Conservation (phyloP, 179 eudicot species). For the Heliamphora pulchella region DNA sequence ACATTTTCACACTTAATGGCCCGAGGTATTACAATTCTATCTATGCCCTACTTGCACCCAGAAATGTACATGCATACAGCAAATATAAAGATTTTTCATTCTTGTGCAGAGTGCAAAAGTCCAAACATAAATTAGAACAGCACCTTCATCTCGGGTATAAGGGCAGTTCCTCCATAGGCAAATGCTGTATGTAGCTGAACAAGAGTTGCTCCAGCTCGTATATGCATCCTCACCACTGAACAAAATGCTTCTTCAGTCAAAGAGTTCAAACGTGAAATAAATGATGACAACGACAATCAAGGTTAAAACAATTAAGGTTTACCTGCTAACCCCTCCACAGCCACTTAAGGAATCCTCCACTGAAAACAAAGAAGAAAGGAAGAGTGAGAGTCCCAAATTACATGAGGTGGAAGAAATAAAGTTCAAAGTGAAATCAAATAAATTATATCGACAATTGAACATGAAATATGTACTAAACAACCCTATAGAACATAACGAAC, state of each 20-base stretch:
- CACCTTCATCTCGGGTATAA: slow-evolving; percentile 96
- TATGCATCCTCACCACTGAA: slow-evolving; percentile 95
- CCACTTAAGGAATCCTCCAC: slow-evolving; percentile 95
- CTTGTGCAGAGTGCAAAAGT: too few relatives aligned
- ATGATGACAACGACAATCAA: slow-evolving; percentile 2
- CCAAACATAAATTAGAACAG: too few relatives aligned
- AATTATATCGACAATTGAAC: not conserved
- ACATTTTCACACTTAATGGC: too few relatives aligned
- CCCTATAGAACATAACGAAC: too few relatives aligned
- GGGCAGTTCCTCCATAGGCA: slow-evolving; percentile 96
- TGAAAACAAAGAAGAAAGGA: slow-evolving; percentile 23
- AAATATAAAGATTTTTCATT: too few relatives aligned
- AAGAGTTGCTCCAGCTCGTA: slow-evolving; percentile 87
- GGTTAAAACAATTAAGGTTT: slow-evolving; percentile 3
- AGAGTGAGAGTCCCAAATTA: slow-evolving; percentile 2
- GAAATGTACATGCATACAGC: too few relatives aligned
- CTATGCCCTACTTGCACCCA: too few relatives aligned
- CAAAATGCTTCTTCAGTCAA: slow-evolving; percentile 16
- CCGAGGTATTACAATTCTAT: too few relatives aligned
- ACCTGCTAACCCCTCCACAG: slow-evolving; percentile 96
- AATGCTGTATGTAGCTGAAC: slow-evolving; percentile 89
- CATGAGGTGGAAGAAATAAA: not conserved
- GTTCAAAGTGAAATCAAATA: not conserved
- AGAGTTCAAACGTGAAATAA: not conserved
- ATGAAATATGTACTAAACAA: not conserved